Base-by-base conservation (phyloP, 139 green algal genomes). In the Chlorokybus atmophyticus region DNA sequence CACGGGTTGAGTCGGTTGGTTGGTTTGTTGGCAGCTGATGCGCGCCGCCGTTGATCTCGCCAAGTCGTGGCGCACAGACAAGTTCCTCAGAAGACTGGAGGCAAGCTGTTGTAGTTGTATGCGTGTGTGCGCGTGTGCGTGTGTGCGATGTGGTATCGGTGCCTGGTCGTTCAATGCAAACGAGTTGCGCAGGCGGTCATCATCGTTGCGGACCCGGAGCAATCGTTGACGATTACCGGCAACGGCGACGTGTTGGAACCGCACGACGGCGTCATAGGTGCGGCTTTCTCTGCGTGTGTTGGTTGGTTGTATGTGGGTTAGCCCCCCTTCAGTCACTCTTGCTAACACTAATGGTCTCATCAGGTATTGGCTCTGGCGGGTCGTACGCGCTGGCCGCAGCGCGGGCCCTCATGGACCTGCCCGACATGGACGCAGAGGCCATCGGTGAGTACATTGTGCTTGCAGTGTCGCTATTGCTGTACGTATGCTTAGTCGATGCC, bases 31-130 rank as follows among this genome's bases (percentile, higher is more conserved):
- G 25, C 84, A 93, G 60, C 64, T 94, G 44, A 85, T 78, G 29
- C 59, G 87, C 5, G 77, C 82, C 8, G 79, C 82, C 1, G 86
- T 96, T 26, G 87, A 95, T 66, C 66, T 96, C 24, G 85, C 85
- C 28, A 96, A 96, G 63, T 71, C 73, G 40, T 96, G 88, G 88
- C 70, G 88, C 0, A 85, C 83, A 29, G 88, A 95, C 77, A 94
- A 94, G 64, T 93, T 80, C 21, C 64, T 95, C 25, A 59, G 87
- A 3, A 68, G 75, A 32, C 73, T 95, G 23, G 84, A 94, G 58
- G 85, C 82, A 50, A 66, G 55, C 42, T 59, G 52, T 57, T 30
- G 23, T 49, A 52, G 44, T 44, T 44, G 38, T 23, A 17, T 17
- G 17, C 14, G 38, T 17, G 14, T 44, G 38, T 23, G 38, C 38